phyloP scores from a whole-genome alignment of 2,329 filamentous ascomycete genomes.

The Aureobasidium mangrovei region DNA sequence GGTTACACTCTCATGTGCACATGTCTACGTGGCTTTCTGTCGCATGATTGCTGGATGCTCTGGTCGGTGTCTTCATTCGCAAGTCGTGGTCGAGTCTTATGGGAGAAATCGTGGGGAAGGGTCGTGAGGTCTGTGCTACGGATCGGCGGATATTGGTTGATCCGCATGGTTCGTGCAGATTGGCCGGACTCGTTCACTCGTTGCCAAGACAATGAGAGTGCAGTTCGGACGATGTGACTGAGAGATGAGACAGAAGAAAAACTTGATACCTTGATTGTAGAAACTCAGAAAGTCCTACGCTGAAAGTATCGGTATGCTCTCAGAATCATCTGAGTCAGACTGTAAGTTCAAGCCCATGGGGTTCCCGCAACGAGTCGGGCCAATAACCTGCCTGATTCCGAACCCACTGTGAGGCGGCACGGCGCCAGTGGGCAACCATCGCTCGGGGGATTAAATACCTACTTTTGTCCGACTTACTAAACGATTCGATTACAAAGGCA shows the following conservation, averaged over 20 bases:
- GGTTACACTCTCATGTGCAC: no score
- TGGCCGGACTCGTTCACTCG: no score
- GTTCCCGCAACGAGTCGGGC: not conserved
- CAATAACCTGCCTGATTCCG: not conserved
- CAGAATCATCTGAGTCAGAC: no score
- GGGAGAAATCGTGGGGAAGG: not conserved
- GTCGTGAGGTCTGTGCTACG: not conserved
- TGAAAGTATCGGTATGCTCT: not conserved
- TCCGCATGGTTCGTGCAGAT: not conserved
- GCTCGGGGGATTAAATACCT: conserved; percentile 1
- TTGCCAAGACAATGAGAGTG: no score
- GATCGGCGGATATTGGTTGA: not conserved
- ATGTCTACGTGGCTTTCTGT: no score
- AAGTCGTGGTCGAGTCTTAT: not conserved
- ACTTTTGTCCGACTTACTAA: not conserved
- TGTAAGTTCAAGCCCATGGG: no score
- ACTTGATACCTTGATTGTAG: no score
- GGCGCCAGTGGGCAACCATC: not conserved
- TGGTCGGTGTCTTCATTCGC: no score
- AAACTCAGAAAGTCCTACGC: not conserved
- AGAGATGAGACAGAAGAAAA: no score
- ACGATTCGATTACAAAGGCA: not conserved
- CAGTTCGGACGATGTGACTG: no score
- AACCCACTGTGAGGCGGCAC: not conserved
- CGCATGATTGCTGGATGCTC: no score